Conservation (phyloP, 768 basidiomycete species). For the Suillus luteus region DNA sequence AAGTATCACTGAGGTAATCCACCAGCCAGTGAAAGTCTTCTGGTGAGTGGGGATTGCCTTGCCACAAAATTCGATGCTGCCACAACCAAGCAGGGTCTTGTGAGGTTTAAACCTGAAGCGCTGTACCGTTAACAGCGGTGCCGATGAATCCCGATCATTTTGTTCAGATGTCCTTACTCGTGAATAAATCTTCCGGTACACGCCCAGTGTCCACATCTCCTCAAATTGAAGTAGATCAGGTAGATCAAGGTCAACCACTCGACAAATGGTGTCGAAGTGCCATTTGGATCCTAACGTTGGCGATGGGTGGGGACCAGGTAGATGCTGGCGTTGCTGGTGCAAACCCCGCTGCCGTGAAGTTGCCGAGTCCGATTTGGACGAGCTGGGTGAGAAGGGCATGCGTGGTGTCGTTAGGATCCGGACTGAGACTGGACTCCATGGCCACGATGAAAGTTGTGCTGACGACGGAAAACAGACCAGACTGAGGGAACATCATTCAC, state of each 20-base stretch:
- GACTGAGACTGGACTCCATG: slow-evolving; percentile 14
- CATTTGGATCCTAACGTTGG: background rate
- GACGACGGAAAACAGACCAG: slow-evolving; percentile 19
- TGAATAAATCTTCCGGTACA: too few species aligned
- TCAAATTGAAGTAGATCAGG: too few species aligned
- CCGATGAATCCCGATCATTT: too few species aligned
- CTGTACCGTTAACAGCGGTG: background rate
- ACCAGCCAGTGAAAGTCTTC: too few species aligned
- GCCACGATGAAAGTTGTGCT: slow-evolving; percentile 15
- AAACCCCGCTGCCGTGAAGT: slow-evolving; percentile 10
- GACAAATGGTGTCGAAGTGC: background rate
- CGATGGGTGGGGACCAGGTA: background rate
- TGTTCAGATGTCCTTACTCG: background rate
- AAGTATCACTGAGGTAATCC: too few species aligned
- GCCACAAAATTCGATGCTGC: too few species aligned
- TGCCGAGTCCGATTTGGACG: slow-evolving; percentile 8
- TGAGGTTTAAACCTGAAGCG: background rate
- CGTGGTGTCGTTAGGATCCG: slow-evolving; percentile 16
- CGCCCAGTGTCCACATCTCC: background rate
- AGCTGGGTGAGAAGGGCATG: slow-evolving; percentile 15
- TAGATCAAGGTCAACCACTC: background rate
- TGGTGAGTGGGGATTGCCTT: background rate
- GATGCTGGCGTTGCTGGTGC: background rate
- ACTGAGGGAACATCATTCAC: slow-evolving; percentile 1
- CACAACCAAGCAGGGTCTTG: too few species aligned